A percentile compares a stretch with the other conserved stretches of the same genome.
Evolutionary conservation across 495 filamentous ascomycete species (phyloP).

Genomic region (Xylaria telfairii): DNA sequence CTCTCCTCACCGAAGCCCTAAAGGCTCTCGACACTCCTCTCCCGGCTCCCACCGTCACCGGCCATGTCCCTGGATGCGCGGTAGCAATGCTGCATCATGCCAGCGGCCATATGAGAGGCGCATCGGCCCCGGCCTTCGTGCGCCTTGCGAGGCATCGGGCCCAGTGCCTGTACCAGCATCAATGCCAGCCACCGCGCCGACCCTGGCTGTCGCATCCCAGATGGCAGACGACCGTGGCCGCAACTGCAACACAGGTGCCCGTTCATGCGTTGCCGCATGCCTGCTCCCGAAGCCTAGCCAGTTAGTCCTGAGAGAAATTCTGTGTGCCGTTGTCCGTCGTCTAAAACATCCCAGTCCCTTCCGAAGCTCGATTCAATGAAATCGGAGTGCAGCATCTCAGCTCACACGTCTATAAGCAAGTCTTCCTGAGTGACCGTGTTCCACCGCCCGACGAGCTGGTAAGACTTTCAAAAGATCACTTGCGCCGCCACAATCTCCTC

Average conservation of each 20-base stretch:
- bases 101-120: conserved; percentile 43
- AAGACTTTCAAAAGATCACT: conserved; percentile 78
- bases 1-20: not conserved
- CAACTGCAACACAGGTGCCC: conserved; percentile 25
- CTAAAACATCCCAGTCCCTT: conserved; percentile 54
- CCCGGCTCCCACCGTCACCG: not conserved
- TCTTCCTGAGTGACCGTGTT: conserved; percentile 65
- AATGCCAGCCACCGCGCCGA: conserved; percentile 25
- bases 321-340: conserved; percentile 28
- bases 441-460: conserved; percentile 70
- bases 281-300: conserved; percentile 38
- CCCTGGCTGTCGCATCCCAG: conserved; percentile 40
- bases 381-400: conserved; percentile 94
- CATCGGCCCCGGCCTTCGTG: conserved; percentile 46
- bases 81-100: conserved; percentile 48
- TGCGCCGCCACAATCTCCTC: conserved; percentile 84
- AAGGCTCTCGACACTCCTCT: not conserved
- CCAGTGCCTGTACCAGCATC: conserved; percentile 30
- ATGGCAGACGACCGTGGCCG: conserved; percentile 44
- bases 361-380: conserved; percentile 78
- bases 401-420: conserved; percentile 77
- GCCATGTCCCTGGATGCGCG: conserved; percentile 34
- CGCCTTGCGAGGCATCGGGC: conserved; percentile 46
- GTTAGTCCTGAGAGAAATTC: conserved; percentile 35
- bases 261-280: conserved; percentile 26